Evolutionary conservation across 2,329 filamentous ascomycete species (phyloP).

Genomic region (Epichloe sibirici): DNA sequence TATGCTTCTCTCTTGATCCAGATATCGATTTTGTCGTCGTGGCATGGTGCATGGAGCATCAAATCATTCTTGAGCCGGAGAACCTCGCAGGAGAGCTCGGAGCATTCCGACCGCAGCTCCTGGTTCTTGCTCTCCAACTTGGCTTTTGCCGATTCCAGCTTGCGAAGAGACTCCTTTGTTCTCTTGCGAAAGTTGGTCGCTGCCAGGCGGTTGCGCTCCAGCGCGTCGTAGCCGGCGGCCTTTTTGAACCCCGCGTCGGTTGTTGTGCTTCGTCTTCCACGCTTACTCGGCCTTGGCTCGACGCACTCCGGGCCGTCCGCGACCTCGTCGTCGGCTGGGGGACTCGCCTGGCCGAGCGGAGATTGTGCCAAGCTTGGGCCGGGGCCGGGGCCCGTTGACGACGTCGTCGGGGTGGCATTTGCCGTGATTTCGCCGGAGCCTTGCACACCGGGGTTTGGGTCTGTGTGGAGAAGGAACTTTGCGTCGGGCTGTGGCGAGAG

Average conservation of each 20-base stretch:
- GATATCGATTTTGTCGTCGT: constrained; percentile 1
- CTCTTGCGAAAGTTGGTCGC: constrained; percentile 3
- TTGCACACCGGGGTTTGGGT: too few species aligned
- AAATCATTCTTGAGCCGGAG: constrained; percentile 4
- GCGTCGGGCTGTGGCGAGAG: neutral
- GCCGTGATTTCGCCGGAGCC: neutral
- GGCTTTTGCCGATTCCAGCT: neutral
- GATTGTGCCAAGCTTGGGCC: neutral
- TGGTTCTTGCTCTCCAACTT: constrained; percentile 1
- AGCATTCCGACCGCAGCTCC: neutral
- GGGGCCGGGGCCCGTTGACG: neutral
- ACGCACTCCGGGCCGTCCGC: neutral
- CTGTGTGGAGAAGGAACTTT: neutral
- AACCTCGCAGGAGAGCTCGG: neutral
- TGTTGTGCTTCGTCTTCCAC: neutral
- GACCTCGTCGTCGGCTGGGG: neutral
- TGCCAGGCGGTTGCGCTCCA: constrained; percentile 3
- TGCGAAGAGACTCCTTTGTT: neutral
- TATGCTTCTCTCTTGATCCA: constrained; percentile 2
- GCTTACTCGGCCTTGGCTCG: neutral
- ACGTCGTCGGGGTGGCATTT: neutral
- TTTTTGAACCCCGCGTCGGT: neutral
- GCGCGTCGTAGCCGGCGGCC: neutral
- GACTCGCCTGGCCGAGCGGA: neutral
- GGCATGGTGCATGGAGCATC: constrained; percentile 1